phyloP scores from a whole-genome alignment of 768 basidiomycete species.

The Trametes maxima region DNA sequence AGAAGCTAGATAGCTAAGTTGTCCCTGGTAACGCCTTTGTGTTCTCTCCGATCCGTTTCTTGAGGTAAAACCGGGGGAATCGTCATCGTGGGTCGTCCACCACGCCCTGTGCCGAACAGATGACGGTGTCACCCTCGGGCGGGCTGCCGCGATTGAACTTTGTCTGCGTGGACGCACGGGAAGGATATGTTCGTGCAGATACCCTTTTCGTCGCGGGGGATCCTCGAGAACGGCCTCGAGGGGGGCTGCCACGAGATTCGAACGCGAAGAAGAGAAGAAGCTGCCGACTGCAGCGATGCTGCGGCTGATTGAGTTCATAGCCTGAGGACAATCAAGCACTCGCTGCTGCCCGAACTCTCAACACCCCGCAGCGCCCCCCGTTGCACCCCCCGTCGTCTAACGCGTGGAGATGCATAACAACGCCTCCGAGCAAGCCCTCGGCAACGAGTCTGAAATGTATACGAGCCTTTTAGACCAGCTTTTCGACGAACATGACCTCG shows the following conservation, averaged over 20 bases:
- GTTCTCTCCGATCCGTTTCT: too few species aligned
- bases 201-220: slow-evolving; percentile 1
- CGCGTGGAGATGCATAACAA: too few species aligned
- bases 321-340: slow-evolving; percentile 4
- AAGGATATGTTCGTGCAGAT: not conserved
- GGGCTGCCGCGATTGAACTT: not conserved
- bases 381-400: not conserved
- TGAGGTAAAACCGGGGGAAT: too few species aligned
- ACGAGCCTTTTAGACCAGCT: too few species aligned
- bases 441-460: too few species aligned
- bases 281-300: slow-evolving; percentile 1
- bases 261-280: slow-evolving; percentile 9
- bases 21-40: too few species aligned
- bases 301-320: slow-evolving; percentile 4
- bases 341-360: not conserved
- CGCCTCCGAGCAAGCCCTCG: too few species aligned
- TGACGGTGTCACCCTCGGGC: not conserved
- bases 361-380: not conserved
- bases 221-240: not conserved
- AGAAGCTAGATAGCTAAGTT: too few species aligned
- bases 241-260: not conserved
- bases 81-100: not conserved
- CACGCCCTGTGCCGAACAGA: not conserved
- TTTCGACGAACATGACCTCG: too few species aligned
- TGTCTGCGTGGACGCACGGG: not conserved